phyloP scores from a whole-genome alignment of 768 basidiomycete genomes.

The Daedaleopsis nitida region DNA sequence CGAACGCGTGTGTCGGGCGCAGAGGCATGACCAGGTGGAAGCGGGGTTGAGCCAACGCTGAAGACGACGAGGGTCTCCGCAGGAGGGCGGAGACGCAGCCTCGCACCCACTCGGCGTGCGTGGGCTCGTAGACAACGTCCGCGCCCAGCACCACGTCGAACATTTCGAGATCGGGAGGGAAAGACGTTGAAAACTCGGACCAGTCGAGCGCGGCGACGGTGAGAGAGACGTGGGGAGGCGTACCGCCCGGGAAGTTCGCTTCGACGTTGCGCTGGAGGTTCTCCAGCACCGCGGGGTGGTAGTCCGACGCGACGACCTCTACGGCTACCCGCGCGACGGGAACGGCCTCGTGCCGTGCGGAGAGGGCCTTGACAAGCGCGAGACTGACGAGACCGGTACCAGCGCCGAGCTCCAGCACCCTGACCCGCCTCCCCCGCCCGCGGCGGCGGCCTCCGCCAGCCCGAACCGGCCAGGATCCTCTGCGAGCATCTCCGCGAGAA shows the following conservation, averaged over 20 bases:
- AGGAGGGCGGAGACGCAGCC: slow-evolving; percentile 43
- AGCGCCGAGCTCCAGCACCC: slow-evolving; percentile 57
- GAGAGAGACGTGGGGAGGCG: slow-evolving; percentile 20
- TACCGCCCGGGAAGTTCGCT: slow-evolving; percentile 33
- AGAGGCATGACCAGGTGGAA: slow-evolving; percentile 84
- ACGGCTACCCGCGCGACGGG: neutral
- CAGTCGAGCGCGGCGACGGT: slow-evolving; percentile 40
- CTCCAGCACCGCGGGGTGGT: slow-evolving; percentile 47
- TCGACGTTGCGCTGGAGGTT: slow-evolving; percentile 50
- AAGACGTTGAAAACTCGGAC: slow-evolving; percentile 29
- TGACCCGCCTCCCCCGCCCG: slow-evolving; percentile 23
- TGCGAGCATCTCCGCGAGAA: slow-evolving; percentile 74
- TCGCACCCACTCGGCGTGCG: slow-evolving; percentile 50
- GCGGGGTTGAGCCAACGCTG: slow-evolving; percentile 16
- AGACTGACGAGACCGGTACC: slow-evolving; percentile 59
- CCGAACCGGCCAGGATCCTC: slow-evolving; percentile 57
- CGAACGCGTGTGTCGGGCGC: slow-evolving; percentile 60
- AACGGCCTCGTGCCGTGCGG: neutral
- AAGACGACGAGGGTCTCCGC: slow-evolving; percentile 31
- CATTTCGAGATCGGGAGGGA: slow-evolving; percentile 29
- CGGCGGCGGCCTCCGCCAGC: slow-evolving; percentile 20
- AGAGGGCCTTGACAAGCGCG: slow-evolving; percentile 36
- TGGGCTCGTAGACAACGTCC: slow-evolving; percentile 55
- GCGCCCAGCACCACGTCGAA: slow-evolving; percentile 57
- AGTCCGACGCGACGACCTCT: slow-evolving; percentile 49